These are phyloP conservation scores for Tuber melanosporum DNA, from an alignment of 495 filamentous ascomycete species.

Conservation along the genomic window DNA sequence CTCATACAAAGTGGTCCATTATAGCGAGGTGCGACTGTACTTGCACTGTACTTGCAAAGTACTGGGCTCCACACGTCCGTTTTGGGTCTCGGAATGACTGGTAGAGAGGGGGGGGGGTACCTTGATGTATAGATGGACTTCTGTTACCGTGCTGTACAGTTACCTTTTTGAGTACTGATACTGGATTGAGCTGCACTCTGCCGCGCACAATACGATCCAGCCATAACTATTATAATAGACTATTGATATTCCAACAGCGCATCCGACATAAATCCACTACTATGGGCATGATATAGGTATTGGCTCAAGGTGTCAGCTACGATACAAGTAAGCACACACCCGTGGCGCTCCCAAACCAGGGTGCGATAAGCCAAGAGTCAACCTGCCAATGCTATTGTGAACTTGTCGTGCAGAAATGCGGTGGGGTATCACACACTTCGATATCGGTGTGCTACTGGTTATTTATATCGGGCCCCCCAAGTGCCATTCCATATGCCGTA, in stretches of 20 bases:
- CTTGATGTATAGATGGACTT: background rate
- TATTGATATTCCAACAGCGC: background rate
- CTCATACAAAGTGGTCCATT: too few relatives aligned
- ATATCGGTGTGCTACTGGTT: background rate
- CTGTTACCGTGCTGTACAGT: background rate
- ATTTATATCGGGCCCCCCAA: background rate
- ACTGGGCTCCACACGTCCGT: background rate
- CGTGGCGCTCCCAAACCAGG: background rate
- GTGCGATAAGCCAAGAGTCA: background rate
- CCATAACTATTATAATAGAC: background rate
- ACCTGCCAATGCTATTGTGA: background rate
- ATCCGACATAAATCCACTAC: background rate
- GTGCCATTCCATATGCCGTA: background rate
- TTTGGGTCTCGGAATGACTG: background rate
- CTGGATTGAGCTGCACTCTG: background rate
- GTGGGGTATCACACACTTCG: background rate
- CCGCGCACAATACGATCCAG: background rate
- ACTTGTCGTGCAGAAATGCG: background rate
- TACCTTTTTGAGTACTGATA: background rate
- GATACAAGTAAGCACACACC: background rate
- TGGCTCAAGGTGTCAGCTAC: background rate
- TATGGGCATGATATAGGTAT: background rate
- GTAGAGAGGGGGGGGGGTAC: background rate
- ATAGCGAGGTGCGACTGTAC: too few relatives aligned
- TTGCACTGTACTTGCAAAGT: background rate